Base-by-base conservation (phyloP, 1,139 yeast genomes). In the Candida albicans region DNA sequence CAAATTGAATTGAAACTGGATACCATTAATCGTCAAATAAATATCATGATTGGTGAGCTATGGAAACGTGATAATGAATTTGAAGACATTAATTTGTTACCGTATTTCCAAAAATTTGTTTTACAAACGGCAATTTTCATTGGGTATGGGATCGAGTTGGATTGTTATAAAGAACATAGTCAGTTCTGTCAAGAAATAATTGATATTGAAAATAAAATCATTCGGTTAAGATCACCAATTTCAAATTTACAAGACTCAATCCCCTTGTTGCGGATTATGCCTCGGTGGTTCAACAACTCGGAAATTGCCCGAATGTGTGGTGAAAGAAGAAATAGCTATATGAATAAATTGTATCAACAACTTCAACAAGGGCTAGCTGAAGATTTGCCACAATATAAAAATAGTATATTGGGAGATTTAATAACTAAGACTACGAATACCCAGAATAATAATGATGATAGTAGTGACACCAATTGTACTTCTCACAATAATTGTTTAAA, bases 181-280 rank as follows among this genome's bases (percentile, higher is more conserved):
- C 56, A 53, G 8, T 56, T 84, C 26, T 75, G 82, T 25, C 50
- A 57, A 9, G 84, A 81, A 47, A 82, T 87, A 29, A 72, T 84
- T 26, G 59, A 65, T 13, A 84, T 81, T n/a, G 95, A 87, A 56
- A 81, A 76, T 51, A 67, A 70, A 38, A 84, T 87, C 39, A 81
- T 84, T 35, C 70, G 75, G 37, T 70, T 83, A 44, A 65, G 95
- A 45, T 81, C 90, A 0, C 84, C 84, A 37, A 68, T 81, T 13
- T 73, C 85, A 4, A 82, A 83, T 56, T 55, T 73, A 25, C 79
- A 77, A 50, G 93, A 87, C 56, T 84, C 77, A 51, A 56, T 86
- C 26, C 87, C 90, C 0, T 42, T 73, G 0, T 53, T 82, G 24
- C 65, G 22, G 85, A 40, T 40, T 50, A 2, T 35, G 68, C 3